Percentiles rank a stretch among this genome's conserved stretches.
Conservation (phyloP, 2,329 filamentous ascomycete genomes). For the Mycosphaerelloides madeirae region DNA sequence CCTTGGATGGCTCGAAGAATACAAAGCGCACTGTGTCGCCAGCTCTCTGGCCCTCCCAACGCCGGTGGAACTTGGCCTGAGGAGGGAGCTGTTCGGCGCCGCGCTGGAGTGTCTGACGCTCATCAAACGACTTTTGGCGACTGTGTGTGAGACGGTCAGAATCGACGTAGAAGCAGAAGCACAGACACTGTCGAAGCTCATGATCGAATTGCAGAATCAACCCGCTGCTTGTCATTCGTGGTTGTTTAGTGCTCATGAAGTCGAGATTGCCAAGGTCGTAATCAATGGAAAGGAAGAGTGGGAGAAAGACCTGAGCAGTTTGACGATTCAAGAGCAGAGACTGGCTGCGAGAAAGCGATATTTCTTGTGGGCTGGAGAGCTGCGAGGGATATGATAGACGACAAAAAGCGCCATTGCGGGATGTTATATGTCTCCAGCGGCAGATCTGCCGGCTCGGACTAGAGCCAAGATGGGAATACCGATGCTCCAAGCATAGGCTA, state of each 20-base stretch:
- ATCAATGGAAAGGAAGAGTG: conserved; percentile 18
- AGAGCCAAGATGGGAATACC: conserved; percentile 22
- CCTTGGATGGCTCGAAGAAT: conserved; percentile 20
- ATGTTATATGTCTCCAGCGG: no score
- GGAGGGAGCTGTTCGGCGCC: conserved; percentile 23
- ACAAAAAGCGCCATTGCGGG: no score
- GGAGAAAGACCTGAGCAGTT: conserved; percentile 11
- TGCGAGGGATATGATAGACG: no score
- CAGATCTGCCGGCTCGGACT: conserved; percentile 18
- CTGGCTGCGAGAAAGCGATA: conserved; percentile 11
- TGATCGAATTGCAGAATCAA: conserved; percentile 29
- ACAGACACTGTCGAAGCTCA: conserved; percentile 26
- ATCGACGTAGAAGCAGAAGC: conserved; percentile 26
- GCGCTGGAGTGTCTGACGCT: conserved; percentile 21
- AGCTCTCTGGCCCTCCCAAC: conserved; percentile 15
- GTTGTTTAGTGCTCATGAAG: conserved; percentile 26
- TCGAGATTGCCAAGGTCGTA: conserved; percentile 22
- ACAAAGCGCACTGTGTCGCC: conserved; percentile 23
- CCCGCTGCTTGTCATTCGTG: conserved; percentile 23
- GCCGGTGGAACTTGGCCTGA: conserved; percentile 16
- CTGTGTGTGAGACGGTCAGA: conserved; percentile 19
- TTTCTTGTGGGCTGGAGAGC: conserved; percentile 7
- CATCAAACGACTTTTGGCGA: conserved; percentile 20
- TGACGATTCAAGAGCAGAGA: conserved; percentile 2
- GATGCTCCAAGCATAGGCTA: conserved; percentile 25